A percentile compares a stretch with the other conserved stretches of the same genome.
These are phyloP conservation scores for Alternaria postmessia DNA, from an alignment of 2,329 filamentous ascomycete species.

Conservation along the genomic window DNA sequence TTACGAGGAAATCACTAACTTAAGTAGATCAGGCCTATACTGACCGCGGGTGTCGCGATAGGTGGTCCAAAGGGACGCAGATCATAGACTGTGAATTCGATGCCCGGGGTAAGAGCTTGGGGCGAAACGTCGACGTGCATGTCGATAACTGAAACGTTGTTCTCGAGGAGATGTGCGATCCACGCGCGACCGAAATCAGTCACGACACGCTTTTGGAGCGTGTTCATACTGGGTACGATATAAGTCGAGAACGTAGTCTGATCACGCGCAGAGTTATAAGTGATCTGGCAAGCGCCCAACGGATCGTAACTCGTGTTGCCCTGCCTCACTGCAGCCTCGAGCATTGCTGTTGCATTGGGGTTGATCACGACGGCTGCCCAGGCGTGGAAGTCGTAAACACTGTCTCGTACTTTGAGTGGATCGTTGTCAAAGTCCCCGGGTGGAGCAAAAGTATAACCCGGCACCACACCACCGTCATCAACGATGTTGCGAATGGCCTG, in stretches of 20 bases:
- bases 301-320: conserved; percentile 70
- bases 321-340: conserved; percentile 61
- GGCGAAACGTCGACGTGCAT: conserved; percentile 56
- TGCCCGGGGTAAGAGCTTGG: conserved; percentile 64
- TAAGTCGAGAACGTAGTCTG: conserved; percentile 61
- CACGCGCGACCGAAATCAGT: conserved; percentile 59
- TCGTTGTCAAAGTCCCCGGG: conserved; percentile 63
- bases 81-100: conserved; percentile 64
- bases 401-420: conserved; percentile 64
- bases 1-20: neutral
- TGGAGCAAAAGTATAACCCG: conserved; percentile 61
- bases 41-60: conserved; percentile 64
- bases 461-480: conserved; percentile 42
- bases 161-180: conserved; percentile 40
- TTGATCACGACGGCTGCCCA: conserved; percentile 70
- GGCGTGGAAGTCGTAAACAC: conserved; percentile 65
- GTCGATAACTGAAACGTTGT: conserved; percentile 35
- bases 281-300: conserved; percentile 63
- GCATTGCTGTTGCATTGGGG: conserved; percentile 66
- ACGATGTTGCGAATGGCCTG: conserved; percentile 55
- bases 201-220: conserved; percentile 56
- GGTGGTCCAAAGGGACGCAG: conserved; percentile 67
- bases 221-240: conserved; percentile 60
- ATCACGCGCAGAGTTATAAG: conserved; percentile 66
- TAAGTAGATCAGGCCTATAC: conserved; percentile 66